Conservation (phyloP, 345 rosid species). For the Carallia brachiata region DNA sequence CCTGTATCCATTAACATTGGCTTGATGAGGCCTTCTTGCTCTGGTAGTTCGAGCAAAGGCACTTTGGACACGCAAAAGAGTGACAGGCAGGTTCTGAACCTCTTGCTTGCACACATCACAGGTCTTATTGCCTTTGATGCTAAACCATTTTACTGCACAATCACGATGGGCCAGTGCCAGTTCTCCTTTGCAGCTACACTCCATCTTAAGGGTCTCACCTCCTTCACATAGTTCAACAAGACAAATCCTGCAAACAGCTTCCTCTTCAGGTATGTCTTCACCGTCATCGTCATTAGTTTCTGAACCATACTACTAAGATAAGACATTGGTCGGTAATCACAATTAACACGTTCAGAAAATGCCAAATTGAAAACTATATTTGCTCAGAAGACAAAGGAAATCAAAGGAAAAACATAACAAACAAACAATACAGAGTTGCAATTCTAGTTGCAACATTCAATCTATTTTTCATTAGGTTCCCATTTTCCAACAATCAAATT, state of each 20-base stretch:
- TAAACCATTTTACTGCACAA: constrained; percentile 94
- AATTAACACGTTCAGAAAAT: constrained; percentile 1
- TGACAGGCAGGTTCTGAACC: constrained; percentile 82
- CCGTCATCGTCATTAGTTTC: constrained; percentile 55
- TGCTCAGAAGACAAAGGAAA: too few relatives aligned
- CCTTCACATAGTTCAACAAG: constrained; percentile 75
- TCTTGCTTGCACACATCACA: constrained; percentile 93
- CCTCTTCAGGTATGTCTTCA: constrained; percentile 82
- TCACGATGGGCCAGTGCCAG: constrained; percentile 92
- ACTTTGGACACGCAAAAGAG: constrained; percentile 74
- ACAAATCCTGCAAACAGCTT: constrained; percentile 88
- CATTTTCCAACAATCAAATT: too few relatives aligned
- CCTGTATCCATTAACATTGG: constrained; percentile 48
- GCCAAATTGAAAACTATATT: not conserved
- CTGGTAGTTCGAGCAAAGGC: constrained; percentile 31
- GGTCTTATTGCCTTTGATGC: constrained; percentile 85
- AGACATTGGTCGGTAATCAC: constrained; percentile 9
- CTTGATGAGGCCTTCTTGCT: constrained; percentile 25
- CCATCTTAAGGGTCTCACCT: constrained; percentile 89
- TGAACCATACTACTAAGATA: constrained; percentile 23
- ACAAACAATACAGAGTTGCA: too few relatives aligned
- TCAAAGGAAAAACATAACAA: too few relatives aligned
- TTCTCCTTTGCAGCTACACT: constrained; percentile 97
- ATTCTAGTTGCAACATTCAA: too few relatives aligned
- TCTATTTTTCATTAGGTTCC: too few relatives aligned